Evolutionary conservation across 495 filamentous ascomycete genomes (phyloP).

Genomic region (Coniosporium apollinis): DNA sequence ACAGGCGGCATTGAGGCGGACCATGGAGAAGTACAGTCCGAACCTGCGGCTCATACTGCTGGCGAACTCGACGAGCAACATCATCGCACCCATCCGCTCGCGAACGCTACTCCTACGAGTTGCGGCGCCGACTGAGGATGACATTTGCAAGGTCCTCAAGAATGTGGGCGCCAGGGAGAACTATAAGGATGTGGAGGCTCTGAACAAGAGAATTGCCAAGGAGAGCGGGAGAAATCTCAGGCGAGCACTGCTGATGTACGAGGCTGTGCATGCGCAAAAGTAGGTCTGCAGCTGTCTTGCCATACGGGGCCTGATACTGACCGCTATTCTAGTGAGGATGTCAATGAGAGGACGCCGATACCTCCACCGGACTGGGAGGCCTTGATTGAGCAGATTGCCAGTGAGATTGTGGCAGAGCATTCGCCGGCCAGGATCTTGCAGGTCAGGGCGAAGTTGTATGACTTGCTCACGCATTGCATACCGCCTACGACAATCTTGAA

Average conservation of each 20-base stretch:
- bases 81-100: conserved; percentile 88
- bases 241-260: conserved; percentile 82
- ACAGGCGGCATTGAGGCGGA: conserved; percentile 83
- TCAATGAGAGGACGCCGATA: conserved; percentile 72
- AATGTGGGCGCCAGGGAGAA: conserved; percentile 61
- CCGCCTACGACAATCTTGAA: conserved; percentile 84
- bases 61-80: conserved; percentile 89
- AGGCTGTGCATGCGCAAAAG: conserved; percentile 95
- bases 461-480: conserved; percentile 91
- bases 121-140: conserved; percentile 66
- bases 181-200: conserved; percentile 47
- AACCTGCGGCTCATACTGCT: conserved; percentile 82
- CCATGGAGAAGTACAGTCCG: conserved; percentile 98
- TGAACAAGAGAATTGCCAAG: conserved; percentile 72
- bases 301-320: neutral
- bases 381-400: conserved; percentile 68
- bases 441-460: conserved; percentile 84
- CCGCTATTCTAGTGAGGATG: conserved; percentile 51
- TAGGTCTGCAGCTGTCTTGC: conserved; percentile 24
- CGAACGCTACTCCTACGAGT: conserved; percentile 82
- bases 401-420: conserved; percentile 82
- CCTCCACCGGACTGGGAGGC: conserved; percentile 95
- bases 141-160: conserved; percentile 65
- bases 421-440: conserved; percentile 70
- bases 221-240: conserved; percentile 88